Evolutionary conservation across 345 rosid species (phyloP).

Genomic region (Eucalyptus tenuipes): DNA sequence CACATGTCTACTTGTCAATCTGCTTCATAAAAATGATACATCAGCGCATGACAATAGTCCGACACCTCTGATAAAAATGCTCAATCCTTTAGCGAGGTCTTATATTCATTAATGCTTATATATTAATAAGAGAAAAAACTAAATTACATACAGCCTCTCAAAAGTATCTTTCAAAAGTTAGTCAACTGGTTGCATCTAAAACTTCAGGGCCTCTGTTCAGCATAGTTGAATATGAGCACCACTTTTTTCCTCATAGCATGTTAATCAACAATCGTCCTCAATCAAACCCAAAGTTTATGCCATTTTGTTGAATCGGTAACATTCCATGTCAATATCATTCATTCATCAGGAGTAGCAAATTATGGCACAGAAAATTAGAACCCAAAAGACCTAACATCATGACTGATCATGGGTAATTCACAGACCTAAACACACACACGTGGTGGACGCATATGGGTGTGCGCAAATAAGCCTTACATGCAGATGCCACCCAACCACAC

Average conservation of each 20-base stretch:
- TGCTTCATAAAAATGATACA: background rate
- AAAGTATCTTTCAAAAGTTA: background rate
- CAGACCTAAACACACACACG: background rate
- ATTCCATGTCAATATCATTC: background rate
- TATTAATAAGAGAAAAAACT: background rate
- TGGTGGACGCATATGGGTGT: background rate
- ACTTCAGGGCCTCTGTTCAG: background rate
- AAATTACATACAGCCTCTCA: background rate
- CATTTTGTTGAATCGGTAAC: background rate
- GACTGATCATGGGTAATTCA: background rate
- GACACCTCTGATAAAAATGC: background rate
- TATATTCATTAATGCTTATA: background rate
- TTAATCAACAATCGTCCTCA: background rate
- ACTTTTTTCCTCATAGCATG: background rate
- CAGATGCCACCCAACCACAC: background rate
- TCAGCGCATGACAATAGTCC: background rate
- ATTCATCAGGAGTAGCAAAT: background rate
- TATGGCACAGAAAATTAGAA: background rate
- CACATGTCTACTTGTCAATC: background rate
- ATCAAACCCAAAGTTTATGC: background rate
- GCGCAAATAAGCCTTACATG: background rate
- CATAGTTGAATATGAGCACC: background rate
- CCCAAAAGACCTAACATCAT: background rate
- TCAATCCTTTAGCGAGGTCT: background rate
- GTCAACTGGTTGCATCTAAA: background rate